A percentile compares a stretch with the other conserved stretches of the same genome.
Conservation (phyloP, 2,329 filamentous ascomycete species). For the Microsporum audouinii region DNA sequence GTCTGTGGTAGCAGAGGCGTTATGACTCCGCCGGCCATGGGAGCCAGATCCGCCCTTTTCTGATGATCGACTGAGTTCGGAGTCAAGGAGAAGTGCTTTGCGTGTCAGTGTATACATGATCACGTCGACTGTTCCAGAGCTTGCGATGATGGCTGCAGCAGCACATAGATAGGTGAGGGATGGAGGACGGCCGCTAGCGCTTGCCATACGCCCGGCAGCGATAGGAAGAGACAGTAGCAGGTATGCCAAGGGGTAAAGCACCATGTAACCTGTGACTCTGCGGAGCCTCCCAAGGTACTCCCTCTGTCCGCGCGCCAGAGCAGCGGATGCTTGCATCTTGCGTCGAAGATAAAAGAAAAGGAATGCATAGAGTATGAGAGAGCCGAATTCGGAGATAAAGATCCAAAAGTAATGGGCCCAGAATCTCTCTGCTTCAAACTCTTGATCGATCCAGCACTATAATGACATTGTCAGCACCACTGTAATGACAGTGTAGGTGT, state of each 20-base stretch:
- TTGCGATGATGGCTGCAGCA: slow-evolving; percentile 46
- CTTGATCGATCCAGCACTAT: slow-evolving; percentile 41
- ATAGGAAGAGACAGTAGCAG: slow-evolving; percentile 53
- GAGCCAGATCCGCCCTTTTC: slow-evolving; percentile 19
- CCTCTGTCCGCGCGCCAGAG: slow-evolving; percentile 26
- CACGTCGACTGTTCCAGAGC: slow-evolving; percentile 49
- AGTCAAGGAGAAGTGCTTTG: slow-evolving; percentile 43
- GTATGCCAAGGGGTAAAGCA: slow-evolving; percentile 43
- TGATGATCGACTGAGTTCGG: slow-evolving; percentile 22
- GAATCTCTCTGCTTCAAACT: slow-evolving; percentile 36
- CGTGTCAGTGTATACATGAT: slow-evolving; percentile 48
- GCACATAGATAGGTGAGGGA: slow-evolving; percentile 38
- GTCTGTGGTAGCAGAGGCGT: slow-evolving; percentile 12
- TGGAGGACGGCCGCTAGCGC: slow-evolving; percentile 25
- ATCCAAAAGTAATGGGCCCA: slow-evolving; percentile 46
- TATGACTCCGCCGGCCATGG: slow-evolving; percentile 8
- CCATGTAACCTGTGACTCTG: slow-evolving; percentile 38
- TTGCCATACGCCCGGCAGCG: slow-evolving; percentile 39
- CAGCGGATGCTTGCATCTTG: slow-evolving; percentile 31
- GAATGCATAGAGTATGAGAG: slow-evolving; percentile 38
- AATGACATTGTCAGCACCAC: background rate
- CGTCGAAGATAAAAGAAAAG: slow-evolving; percentile 40
- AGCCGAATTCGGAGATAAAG: slow-evolving; percentile 43
- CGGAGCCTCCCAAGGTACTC: slow-evolving; percentile 30
- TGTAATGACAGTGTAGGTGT: background rate